Evolutionary conservation across 2,329 filamentous ascomycete genomes (phyloP), one percentile per base, ranked within the genome.

Genomic region (Balansia obtecta): DNA sequence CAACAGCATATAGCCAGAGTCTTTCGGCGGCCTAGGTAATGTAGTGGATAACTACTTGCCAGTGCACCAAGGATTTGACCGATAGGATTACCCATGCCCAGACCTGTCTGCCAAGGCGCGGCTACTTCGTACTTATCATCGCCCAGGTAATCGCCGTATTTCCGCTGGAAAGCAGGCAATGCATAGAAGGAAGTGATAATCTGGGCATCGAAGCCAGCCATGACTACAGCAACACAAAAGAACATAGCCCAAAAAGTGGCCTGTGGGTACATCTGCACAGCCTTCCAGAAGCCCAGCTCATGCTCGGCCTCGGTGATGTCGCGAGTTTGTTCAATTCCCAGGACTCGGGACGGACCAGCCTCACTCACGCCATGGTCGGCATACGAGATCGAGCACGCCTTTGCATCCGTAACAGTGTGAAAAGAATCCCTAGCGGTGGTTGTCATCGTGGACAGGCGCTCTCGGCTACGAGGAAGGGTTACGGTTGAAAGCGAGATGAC

Each of bases 91-190:
- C 68, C 72, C 50, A 72, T 72, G 45, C 64, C 63, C 1, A 78
- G 59, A 0, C 65, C 72, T 1, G 71, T 68, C 58, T 77, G 73
- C 75, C 75, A 78, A 3, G 67, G 57, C 0, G 71, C 68, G 2
- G 68, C 61, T 37, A 78, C 62, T 53, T 75, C 61, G 49, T 61
- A 67, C 18, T 52, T 46, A n/a, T 9, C 49, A 16, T 79, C 50
- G 8, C 49, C 55, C 16, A 58, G 49, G 27, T 47, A 42, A 34
- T 55, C 50, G 40, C 67, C 67, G 45, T 66, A 71, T 22, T 52
- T 63, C 50, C 50, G 57, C 33, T 55, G 58, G 50, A 59, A 68
- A 53, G 47, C 64, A 15, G 53, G 65, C 49, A 65, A 63, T 15
- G 61, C 67, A 50, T 64, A 70, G 50, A 70, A 68, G 5, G 65